Conservation (phyloP, 2,329 filamentous ascomycete genomes). For the Fusarium coffeatum region DNA sequence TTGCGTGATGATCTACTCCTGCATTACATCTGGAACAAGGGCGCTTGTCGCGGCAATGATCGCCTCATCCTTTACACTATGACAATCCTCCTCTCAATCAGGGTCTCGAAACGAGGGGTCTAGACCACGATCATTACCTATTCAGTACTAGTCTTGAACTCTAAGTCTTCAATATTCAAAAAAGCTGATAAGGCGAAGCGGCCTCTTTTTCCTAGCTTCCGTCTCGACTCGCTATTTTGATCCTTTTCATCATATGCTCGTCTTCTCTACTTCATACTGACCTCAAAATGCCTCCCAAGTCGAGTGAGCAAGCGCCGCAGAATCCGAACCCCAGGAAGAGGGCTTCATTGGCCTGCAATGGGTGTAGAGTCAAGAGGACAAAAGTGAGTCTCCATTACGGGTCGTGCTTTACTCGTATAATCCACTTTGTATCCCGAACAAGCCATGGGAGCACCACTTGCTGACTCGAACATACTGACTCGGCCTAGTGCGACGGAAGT, state of each 20-base stretch:
- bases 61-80: not conserved
- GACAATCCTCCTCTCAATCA: not conserved
- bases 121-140: not conserved
- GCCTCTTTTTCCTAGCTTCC: not conserved
- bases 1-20: not conserved
- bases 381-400: not conserved
- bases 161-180: not conserved
- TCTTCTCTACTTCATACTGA: not conserved
- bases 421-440: not conserved
- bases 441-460: too few species aligned
- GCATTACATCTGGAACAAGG: not conserved
- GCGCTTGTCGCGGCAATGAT: not conserved
- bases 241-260: not conserved
- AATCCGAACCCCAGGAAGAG: conserved; percentile 9
- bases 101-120: not conserved
- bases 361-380: conserved; percentile 9
- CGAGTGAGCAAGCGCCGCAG: not conserved
- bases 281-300: not conserved
- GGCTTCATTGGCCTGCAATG: conserved; percentile 16
- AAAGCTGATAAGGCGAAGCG: not conserved
- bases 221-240: not conserved
- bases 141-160: not conserved
- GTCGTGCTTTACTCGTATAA: not conserved
- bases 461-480: not conserved
- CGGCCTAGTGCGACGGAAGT: conserved; percentile 3